Evolutionary conservation across 2,329 filamentous ascomycete genomes (phyloP).

Genomic region (Trichophyton mentagrophytes): DNA sequence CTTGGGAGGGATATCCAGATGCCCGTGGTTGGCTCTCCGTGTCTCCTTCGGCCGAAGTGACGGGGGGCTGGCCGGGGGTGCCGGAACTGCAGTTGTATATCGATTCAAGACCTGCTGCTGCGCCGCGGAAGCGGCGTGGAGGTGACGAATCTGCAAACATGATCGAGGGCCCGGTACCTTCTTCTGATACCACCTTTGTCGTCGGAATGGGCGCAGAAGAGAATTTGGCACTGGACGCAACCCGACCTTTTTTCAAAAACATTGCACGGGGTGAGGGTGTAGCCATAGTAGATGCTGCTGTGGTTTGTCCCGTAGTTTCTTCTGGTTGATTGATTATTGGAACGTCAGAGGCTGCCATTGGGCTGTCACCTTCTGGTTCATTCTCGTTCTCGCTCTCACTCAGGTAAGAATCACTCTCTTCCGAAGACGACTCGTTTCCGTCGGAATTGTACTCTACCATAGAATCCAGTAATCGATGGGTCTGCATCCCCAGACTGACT

Average conservation of each 20-base stretch:
- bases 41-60: constrained; percentile 5
- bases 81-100: constrained; percentile 22
- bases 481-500: constrained; percentile 60
- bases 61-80: constrained; percentile 11
- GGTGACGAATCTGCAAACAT: constrained; percentile 52
- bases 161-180: constrained; percentile 55
- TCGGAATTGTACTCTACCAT: constrained; percentile 42
- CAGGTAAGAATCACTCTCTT: constrained; percentile 31
- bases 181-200: constrained; percentile 52
- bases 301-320: background rate
- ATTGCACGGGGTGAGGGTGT: constrained; percentile 3
- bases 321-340: constrained; percentile 4
- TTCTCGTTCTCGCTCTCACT: constrained; percentile 18
- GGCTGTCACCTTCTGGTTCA: background rate
- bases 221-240: constrained; percentile 39
- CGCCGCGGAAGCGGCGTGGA: constrained; percentile 9
- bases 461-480: constrained; percentile 54
- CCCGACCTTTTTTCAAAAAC: constrained; percentile 15
- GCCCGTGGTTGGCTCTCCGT: constrained; percentile 14
- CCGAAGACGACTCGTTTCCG: constrained; percentile 24
- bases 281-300: background rate
- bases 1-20: constrained; percentile 43
- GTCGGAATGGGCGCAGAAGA: constrained; percentile 61
- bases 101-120: constrained; percentile 21
- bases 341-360: constrained; percentile 4